phyloP scores from a whole-genome alignment of 345 rosid genomes.

The Citropsis articulata region DNA sequence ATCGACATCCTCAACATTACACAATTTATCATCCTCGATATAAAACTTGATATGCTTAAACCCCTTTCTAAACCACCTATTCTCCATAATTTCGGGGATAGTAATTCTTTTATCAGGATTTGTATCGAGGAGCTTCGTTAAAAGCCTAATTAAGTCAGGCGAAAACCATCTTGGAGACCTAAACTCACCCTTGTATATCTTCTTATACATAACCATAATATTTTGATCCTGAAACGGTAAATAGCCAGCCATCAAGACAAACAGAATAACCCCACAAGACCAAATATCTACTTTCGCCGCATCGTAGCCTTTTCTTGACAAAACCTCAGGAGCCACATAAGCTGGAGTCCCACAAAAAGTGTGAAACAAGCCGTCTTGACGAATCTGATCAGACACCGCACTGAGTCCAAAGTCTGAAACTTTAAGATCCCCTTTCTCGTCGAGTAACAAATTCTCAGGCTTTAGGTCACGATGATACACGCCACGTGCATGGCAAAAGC shows the following conservation, averaged over 20 bases:
- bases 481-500: conserved; percentile 77
- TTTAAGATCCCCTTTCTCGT: conserved; percentile 66
- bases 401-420: conserved; percentile 91
- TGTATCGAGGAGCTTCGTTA: conserved; percentile 61
- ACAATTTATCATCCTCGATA: conserved; percentile 47
- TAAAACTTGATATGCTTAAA: conserved; percentile 63
- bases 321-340: conserved; percentile 80
- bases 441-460: conserved; percentile 80
- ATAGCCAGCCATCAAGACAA: conserved; percentile 71
- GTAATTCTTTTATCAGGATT: conserved; percentile 74
- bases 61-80: conserved; percentile 73
- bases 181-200: conserved; percentile 69
- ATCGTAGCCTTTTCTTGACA: conserved; percentile 70
- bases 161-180: conserved; percentile 80
- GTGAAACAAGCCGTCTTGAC: conserved; percentile 72
- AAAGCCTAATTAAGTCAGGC: conserved; percentile 50
- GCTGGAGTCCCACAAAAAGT: conserved; percentile 89
- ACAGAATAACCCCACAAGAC: conserved; percentile 89
- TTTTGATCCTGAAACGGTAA: conserved; percentile 84
- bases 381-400: conserved; percentile 69
- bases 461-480: conserved; percentile 86
- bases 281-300: conserved; percentile 83
- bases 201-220: conserved; percentile 72
- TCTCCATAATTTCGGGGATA: conserved; percentile 67
- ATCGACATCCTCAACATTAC: conserved; percentile 35